phyloP scores from a whole-genome alignment of 2,329 filamentous ascomycete species.

The Cryphonectria carpinicola region DNA sequence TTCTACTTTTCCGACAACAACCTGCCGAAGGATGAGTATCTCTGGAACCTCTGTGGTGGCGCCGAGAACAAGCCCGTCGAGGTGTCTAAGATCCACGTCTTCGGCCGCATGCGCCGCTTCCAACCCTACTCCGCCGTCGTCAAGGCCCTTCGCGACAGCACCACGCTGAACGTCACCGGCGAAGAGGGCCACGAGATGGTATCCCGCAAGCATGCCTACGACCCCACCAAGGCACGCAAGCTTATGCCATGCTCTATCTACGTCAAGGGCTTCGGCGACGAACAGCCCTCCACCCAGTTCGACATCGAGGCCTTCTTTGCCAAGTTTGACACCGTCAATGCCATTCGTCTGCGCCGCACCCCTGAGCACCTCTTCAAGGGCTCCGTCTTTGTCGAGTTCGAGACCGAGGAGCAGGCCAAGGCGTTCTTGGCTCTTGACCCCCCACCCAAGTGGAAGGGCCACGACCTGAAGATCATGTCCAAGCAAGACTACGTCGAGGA shows the following conservation, averaged over 20 bases:
- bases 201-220: conserved; percentile 75
- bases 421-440: conserved; percentile 80
- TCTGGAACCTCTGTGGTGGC: conserved; percentile 79
- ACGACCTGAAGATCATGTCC: conserved; percentile 79
- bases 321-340: conserved; percentile 76
- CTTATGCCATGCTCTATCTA: conserved; percentile 80
- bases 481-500: conserved; percentile 87
- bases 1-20: conserved; percentile 97
- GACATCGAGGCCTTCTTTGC: conserved; percentile 93
- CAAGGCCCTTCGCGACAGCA: conserved; percentile 77
- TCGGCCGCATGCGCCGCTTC: conserved; percentile 97
- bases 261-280: conserved; percentile 90
- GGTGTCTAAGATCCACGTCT: conserved; percentile 77
- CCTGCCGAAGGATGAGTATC: conserved; percentile 84
- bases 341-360: conserved; percentile 83
- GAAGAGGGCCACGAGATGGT: conserved; percentile 72
- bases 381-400: conserved; percentile 94
- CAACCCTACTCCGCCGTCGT: conserved; percentile 84
- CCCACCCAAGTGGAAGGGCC: conserved; percentile 81
- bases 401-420: conserved; percentile 74
- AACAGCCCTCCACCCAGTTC: conserved; percentile 83
- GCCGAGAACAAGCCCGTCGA: conserved; percentile 80
- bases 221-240: conserved; percentile 61
- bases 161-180: conserved; percentile 59
- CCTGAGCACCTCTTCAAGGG: conserved; percentile 84